Percentiles rank a stretch among this genome's conserved stretches.
Conservation (phyloP, 371 early-diverging fungal genomes). For the Mucor irregularis region DNA sequence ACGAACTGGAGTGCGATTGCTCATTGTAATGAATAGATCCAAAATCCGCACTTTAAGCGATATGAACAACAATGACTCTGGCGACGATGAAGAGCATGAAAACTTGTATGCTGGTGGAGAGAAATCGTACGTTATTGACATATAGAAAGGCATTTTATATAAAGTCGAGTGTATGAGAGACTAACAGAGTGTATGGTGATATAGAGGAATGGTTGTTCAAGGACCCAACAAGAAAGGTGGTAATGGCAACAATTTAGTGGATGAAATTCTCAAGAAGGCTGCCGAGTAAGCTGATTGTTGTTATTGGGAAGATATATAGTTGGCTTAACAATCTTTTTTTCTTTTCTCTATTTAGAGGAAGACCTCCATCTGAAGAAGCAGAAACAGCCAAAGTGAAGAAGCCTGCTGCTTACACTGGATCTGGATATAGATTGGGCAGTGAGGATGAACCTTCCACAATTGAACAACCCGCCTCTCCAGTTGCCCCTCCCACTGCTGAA, state of each 20-base stretch:
- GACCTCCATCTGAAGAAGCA: conserved; percentile 50
- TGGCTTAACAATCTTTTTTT: not conserved
- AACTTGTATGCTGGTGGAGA: conserved; percentile 88
- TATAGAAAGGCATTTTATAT: too few species aligned
- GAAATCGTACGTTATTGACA: conserved; percentile 80
- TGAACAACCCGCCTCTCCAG: conserved; percentile 17
- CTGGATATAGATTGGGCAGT: conserved; percentile 69
- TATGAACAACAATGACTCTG: conserved; percentile 54
- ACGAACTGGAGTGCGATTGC: not conserved
- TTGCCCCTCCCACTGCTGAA: conserved; percentile 15
- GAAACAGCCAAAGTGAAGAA: conserved; percentile 25
- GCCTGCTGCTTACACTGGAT: conserved; percentile 59
- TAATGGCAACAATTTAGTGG: conserved; percentile 59
- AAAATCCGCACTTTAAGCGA: conserved; percentile 69
- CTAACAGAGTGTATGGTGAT: not conserved
- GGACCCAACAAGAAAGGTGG: conserved; percentile 60
- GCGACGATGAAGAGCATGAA: conserved; percentile 67
- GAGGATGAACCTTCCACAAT: conserved; percentile 61
- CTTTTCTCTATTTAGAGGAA: conserved; percentile 44
- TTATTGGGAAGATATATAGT: not conserved
- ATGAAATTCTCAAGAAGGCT: conserved; percentile 81
- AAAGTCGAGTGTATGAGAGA: not conserved
- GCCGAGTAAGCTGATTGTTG: conserved; percentile 58
- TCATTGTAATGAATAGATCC: conserved; percentile 17
- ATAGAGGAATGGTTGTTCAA: conserved; percentile 70